Conservation (phyloP, 495 filamentous ascomycete species). For the Talaromyces liani region DNA sequence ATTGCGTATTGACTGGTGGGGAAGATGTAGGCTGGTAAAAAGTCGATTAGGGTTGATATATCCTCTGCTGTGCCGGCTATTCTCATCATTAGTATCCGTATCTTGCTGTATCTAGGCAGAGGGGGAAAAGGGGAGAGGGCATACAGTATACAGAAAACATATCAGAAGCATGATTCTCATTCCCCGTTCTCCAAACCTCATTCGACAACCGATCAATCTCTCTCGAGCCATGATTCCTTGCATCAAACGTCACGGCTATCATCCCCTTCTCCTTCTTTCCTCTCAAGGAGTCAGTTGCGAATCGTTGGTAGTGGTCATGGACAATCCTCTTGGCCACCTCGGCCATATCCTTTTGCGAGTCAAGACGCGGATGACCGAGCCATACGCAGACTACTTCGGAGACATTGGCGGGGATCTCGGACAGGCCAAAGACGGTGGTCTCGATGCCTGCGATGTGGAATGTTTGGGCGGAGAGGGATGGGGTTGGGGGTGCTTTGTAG, state of each 20-base stretch:
- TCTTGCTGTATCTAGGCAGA: background rate
- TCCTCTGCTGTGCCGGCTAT: constrained; percentile 69
- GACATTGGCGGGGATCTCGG: constrained; percentile 51
- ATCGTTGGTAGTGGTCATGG: constrained; percentile 31
- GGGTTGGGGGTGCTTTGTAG: constrained; percentile 12
- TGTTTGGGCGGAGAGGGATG: constrained; percentile 50
- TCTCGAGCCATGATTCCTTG: constrained; percentile 80
- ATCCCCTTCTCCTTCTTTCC: constrained; percentile 35
- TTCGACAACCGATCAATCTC: constrained; percentile 53
- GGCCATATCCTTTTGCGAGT: constrained; percentile 63
- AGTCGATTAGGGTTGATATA: constrained; percentile 60
- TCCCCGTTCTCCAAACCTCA: constrained; percentile 70
- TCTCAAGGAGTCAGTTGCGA: no score
- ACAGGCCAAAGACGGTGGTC: constrained; percentile 69
- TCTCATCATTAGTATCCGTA: background rate
- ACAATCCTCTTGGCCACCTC: constrained; percentile 49
- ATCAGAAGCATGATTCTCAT: constrained; percentile 76
- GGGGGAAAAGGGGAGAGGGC: constrained; percentile 20
- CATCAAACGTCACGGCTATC: constrained; percentile 78
- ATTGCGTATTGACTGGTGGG: constrained; percentile 44
- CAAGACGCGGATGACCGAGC: constrained; percentile 75
- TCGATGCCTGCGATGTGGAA: constrained; percentile 69
- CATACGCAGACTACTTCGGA: constrained; percentile 64
- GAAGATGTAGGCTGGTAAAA: constrained; percentile 71
- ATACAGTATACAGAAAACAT: constrained; percentile 66